Base-by-base conservation (phyloP, 805 yeast genomes). In the Helenozyma rhizophorensis region DNA sequence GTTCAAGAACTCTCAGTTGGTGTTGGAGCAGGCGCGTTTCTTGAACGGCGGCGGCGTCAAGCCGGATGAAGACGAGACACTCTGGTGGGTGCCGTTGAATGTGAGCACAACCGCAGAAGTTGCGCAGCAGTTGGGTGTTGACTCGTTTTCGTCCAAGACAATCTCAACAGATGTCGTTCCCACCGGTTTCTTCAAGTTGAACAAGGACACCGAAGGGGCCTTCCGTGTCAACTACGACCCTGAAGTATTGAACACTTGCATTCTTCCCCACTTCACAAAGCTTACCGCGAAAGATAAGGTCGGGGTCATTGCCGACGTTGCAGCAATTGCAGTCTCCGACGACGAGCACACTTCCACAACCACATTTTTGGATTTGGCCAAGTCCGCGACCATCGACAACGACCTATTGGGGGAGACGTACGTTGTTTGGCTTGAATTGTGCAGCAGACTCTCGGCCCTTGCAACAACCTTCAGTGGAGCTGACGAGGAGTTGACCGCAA, bases 51-150 rank as follows among this genome's bases (percentile, higher is more conserved):
- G 84, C 22, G 87, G 80, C 50, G 74, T 69, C 22, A 58, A 54
- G 27, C 62, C 69, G 5, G 79, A 70, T 28, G 88, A 82, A 34
- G 75, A 82, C 50, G 51, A 60, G 37, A 69, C 75, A 23, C 37
- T 43, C 15, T 77, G 82, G 82, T 76, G 81, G 81, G 54, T 76
- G 29, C 82, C 82, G 1, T 54, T 76, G 46, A 68, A 53, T 34
- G 44, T 59, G 32, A 18, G 9, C 18, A 14, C 12, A 21, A 21
- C 9, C 11, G 17, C 14, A 7, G n/a, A 23, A 9, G 17, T 21
- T 8, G 25, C 15, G 12, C 14, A 14, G 6, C 10, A 10, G 3
- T 13, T 23, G 4, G 16, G 44, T 5, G 37, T 43, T 2, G 60
- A 56, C 40, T 48, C 60, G 1, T 51, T 62, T 21, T 49, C 43